Evolutionary conservation across 352 stramenopile genomes (phyloP).

Genomic region (Phytophthora uliginosa): DNA sequence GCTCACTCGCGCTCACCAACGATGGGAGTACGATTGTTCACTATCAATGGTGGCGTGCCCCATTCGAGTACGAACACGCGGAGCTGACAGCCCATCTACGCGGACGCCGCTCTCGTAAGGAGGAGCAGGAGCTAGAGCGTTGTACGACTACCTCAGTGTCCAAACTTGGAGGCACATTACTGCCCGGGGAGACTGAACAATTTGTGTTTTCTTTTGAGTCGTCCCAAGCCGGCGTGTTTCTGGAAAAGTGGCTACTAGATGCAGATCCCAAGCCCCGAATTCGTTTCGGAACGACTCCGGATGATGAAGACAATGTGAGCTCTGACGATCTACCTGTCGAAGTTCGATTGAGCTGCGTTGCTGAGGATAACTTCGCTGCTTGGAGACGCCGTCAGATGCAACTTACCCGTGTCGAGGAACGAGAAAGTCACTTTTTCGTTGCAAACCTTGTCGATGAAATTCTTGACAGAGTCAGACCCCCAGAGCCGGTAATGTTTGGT

Average conservation of each 20-base stretch:
- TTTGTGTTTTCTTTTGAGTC: slow-evolving; percentile 78
- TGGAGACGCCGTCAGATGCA: slow-evolving; percentile 34
- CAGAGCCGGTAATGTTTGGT: slow-evolving; percentile 35
- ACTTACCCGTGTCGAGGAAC: slow-evolving; percentile 19
- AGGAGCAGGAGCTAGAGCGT: slow-evolving; percentile 28
- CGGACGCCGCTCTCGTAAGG: slow-evolving; percentile 25
- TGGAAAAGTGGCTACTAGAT: slow-evolving; percentile 81
- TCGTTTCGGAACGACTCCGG: slow-evolving; percentile 5
- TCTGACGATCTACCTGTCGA: slow-evolving; percentile 25
- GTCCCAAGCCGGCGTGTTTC: slow-evolving; percentile 52
- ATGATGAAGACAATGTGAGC: slow-evolving; percentile 3
- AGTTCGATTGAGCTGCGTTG: slow-evolving; percentile 64
- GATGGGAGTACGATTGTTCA: slow-evolving; percentile 64
- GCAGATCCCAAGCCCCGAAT: slow-evolving; percentile 55
- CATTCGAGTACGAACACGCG: slow-evolving; percentile 36
- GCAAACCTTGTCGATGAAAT: slow-evolving; percentile 70
- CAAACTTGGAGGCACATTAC: slow-evolving; percentile 46
- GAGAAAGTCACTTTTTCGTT: slow-evolving; percentile 55
- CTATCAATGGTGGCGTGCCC: slow-evolving; percentile 63
- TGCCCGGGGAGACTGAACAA: slow-evolving; percentile 60
- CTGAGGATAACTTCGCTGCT: slow-evolving; percentile 70
- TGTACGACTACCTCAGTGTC: slow-evolving; percentile 57
- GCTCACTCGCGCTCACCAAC: slow-evolving; percentile 51
- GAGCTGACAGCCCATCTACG: slow-evolving; percentile 42
- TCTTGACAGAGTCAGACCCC: slow-evolving; percentile 43